Evolutionary conservation across 495 filamentous ascomycete genomes (phyloP).

Genomic region (Penicillium longicatenatum): DNA sequence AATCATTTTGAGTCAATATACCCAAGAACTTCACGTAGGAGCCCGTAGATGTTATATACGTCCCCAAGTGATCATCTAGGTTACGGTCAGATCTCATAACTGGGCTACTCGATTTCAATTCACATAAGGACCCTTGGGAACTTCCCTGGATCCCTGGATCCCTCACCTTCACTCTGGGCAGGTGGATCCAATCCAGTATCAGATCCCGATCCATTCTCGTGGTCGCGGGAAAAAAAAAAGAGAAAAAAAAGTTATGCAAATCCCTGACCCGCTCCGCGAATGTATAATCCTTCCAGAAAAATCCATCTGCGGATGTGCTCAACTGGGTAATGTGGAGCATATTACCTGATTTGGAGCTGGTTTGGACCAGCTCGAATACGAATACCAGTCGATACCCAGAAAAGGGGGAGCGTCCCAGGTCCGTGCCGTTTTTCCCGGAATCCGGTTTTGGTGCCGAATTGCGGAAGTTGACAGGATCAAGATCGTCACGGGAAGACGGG

Average conservation of each 20-base stretch:
- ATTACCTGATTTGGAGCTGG: background rate
- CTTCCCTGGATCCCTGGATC: no score
- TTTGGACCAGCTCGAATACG: background rate
- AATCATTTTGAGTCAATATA: no score
- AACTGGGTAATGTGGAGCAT: background rate
- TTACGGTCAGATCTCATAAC: no score
- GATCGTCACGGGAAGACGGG: background rate
- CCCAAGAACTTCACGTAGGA: no score
- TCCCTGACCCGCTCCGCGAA: background rate
- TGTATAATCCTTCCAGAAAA: background rate
- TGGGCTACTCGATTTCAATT: no score
- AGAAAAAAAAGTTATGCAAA: no score
- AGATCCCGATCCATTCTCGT: constrained; percentile 8
- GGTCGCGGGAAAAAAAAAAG: no score
- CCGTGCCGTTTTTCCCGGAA: background rate
- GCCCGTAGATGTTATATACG: no score
- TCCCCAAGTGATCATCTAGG: no score
- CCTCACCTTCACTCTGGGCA: no score
- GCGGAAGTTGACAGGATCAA: background rate
- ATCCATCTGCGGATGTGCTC: background rate
- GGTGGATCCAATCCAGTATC: background rate
- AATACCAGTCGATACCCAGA: background rate
- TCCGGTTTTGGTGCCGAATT: background rate
- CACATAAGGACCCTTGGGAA: no score
- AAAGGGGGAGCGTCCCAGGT: background rate